These are phyloP conservation scores for Paragyromitra xinjiangensis DNA, from an alignment of 495 filamentous ascomycete genomes.

Conservation along the genomic window DNA sequence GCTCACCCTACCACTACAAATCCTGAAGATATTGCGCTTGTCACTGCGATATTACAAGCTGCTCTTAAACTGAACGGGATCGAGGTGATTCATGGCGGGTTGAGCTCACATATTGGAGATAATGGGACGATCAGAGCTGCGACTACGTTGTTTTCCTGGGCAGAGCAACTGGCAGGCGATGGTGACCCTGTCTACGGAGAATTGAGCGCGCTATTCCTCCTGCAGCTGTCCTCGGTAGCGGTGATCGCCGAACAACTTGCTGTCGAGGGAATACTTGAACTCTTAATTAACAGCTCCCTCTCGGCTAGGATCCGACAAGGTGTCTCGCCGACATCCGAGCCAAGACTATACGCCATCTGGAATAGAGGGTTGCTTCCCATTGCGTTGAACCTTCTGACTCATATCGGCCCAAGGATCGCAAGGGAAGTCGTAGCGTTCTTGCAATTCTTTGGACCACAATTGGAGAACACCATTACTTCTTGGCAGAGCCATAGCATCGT, in stretches of 20 bases:
- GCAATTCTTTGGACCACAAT: constrained; percentile 50
- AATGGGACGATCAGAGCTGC: constrained; percentile 77
- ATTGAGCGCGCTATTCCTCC: constrained; percentile 82
- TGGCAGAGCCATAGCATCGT: constrained; percentile 50
- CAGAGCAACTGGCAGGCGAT: constrained; percentile 74
- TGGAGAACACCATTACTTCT: constrained; percentile 39
- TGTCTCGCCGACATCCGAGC: constrained; percentile 69
- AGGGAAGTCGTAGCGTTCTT: constrained; percentile 86
- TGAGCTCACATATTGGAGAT: constrained; percentile 70
- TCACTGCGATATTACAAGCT: constrained; percentile 88
- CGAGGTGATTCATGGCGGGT: constrained; percentile 68
- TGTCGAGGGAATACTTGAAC: constrained; percentile 78
- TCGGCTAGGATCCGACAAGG: constrained; percentile 73
- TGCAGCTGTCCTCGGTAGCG: constrained; percentile 85
- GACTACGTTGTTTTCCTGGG: constrained; percentile 90
- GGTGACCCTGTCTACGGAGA: constrained; percentile 96
- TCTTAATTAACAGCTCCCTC: constrained; percentile 78
- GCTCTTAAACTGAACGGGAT: constrained; percentile 76
- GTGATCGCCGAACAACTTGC: constrained; percentile 87
- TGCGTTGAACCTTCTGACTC: constrained; percentile 85
- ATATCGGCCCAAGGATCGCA: constrained; percentile 78
- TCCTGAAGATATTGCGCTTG: constrained; percentile 79
- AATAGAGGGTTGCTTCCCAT: constrained; percentile 84
- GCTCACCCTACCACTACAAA: constrained; percentile 58
- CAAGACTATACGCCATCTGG: constrained; percentile 81